Conservation (phyloP, 2,329 filamentous ascomycete genomes). For the Aspergillus ochraceus region DNA sequence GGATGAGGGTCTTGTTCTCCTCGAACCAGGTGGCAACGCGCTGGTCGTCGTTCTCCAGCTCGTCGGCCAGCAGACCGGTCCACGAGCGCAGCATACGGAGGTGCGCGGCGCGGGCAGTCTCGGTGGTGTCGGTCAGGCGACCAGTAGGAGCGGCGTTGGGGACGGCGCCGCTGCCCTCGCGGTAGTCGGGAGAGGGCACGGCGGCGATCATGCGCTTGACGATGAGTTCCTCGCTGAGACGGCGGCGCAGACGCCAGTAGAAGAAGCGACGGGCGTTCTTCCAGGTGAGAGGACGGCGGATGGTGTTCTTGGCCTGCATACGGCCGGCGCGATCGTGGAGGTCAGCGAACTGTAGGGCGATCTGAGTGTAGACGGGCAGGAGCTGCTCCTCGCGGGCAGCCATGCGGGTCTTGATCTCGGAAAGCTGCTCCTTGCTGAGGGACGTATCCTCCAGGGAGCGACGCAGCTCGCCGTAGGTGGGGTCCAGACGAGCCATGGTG, state of each 20-base stretch:
- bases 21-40: slow-evolving; percentile 94
- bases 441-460: slow-evolving; percentile 69
- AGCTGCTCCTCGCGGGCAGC: slow-evolving; percentile 81
- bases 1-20: slow-evolving; percentile 80
- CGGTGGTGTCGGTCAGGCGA: slow-evolving; percentile 28
- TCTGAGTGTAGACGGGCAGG: slow-evolving; percentile 89
- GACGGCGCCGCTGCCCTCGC: slow-evolving; percentile 42
- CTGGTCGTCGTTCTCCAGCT: slow-evolving; percentile 77
- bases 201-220: slow-evolving; percentile 76
- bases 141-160: slow-evolving; percentile 39
- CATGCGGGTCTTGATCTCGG: slow-evolving; percentile 81
- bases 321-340: slow-evolving; percentile 94
- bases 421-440: slow-evolving; percentile 71
- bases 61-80: slow-evolving; percentile 65
- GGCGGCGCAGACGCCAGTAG: slow-evolving; percentile 97
- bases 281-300: slow-evolving; percentile 83
- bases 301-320: slow-evolving; percentile 97
- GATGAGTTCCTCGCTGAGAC: slow-evolving; percentile 96
- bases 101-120: slow-evolving; percentile 62
- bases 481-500: slow-evolving; percentile 93
- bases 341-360: slow-evolving; percentile 95
- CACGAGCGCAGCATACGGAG: slow-evolving; percentile 78
- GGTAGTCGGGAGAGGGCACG: slow-evolving; percentile 38
- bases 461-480: slow-evolving; percentile 78
- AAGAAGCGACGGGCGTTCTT: slow-evolving; percentile 91